These are phyloP conservation scores for Aspergillus amoenus DNA, from an alignment of 2,329 filamentous ascomycete genomes.

Conservation along the genomic window DNA sequence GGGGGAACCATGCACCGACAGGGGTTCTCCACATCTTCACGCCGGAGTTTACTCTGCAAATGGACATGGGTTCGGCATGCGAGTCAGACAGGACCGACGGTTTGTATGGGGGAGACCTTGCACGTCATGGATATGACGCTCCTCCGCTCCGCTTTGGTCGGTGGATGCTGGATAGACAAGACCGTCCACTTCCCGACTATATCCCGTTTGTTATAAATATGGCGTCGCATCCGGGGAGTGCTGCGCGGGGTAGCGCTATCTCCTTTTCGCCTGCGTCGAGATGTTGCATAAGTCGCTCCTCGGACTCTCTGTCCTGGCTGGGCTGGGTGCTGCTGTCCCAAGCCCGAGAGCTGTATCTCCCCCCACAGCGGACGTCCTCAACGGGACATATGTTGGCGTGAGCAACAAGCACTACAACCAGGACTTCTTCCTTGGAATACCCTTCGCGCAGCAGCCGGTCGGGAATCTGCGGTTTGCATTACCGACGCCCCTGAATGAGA, in stretches of 20 bases:
- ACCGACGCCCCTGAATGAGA: constrained; percentile 50
- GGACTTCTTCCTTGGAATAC: constrained; percentile 56
- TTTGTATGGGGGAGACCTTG: no score
- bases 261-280: background rate
- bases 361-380: constrained; percentile 38
- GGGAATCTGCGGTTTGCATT: constrained; percentile 54
- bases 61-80: no score
- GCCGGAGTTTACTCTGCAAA: no score
- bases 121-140: no score
- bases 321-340: background rate
- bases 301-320: background rate
- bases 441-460: constrained; percentile 57
- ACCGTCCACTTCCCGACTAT: background rate
- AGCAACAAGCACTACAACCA: constrained; percentile 44
- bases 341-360: constrained; percentile 19
- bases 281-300: background rate
- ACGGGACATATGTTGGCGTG: constrained; percentile 51
- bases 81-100: no score
- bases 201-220: background rate
- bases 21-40: no score
- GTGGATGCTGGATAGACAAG: no score
- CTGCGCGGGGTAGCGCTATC: no score
- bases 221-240: no score
- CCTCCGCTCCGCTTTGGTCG: no score
- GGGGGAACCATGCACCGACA: no score